phyloP scores from a whole-genome alignment of 768 basidiomycete species.

The Lactifluus volemus region DNA sequence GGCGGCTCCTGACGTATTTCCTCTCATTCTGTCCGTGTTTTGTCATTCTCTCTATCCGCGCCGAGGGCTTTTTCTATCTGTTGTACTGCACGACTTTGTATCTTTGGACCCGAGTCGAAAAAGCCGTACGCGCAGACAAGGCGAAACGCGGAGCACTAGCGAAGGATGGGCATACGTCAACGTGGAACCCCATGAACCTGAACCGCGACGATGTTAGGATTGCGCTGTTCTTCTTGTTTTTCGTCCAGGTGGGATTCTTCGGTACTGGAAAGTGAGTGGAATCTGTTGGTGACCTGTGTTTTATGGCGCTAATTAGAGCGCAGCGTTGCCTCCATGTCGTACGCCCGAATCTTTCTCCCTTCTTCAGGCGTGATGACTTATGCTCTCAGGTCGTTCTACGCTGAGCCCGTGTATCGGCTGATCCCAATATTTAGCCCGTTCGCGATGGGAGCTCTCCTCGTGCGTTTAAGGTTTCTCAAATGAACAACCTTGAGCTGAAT shows the following conservation, averaged over 20 bases:
- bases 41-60: slow-evolving; percentile 70
- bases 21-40: slow-evolving; percentile 70
- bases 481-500: not conserved
- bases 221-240: slow-evolving; percentile 76
- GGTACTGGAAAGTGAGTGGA: slow-evolving; percentile 69
- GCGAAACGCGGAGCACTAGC: not conserved
- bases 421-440: slow-evolving; percentile 83
- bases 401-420: slow-evolving; percentile 80
- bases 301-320: not conserved
- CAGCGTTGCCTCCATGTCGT: slow-evolving; percentile 22
- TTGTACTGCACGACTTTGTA: slow-evolving; percentile 54
- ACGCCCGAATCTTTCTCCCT: not conserved
- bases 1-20: slow-evolving; percentile 54
- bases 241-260: slow-evolving; percentile 82
- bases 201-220: slow-evolving; percentile 55
- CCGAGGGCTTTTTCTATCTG: slow-evolving; percentile 75
- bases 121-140: slow-evolving; percentile 21
- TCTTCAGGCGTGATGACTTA: slow-evolving; percentile 1
- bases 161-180: not conserved
- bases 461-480: slow-evolving; percentile 25
- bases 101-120: slow-evolving; percentile 63
- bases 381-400: slow-evolving; percentile 77
- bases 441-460: slow-evolving; percentile 66
- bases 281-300: not conserved
- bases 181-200: slow-evolving; percentile 19